These are phyloP conservation scores for Pulchroboletus neoregius DNA, from an alignment of 1,284 basidiomycete species.

Conservation along the genomic window DNA sequence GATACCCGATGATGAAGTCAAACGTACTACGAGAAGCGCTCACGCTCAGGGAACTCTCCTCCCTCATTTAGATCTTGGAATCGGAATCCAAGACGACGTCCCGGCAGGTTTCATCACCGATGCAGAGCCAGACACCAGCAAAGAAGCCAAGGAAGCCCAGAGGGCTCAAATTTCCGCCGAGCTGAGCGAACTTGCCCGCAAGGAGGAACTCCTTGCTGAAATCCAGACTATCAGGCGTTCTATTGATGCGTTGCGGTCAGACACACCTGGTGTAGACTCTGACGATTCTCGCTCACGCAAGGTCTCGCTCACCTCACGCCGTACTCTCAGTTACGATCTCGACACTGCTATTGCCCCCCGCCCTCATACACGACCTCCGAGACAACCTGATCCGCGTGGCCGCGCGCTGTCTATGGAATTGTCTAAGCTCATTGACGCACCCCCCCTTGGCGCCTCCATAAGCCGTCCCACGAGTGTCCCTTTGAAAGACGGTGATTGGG, in stretches of 20 bases:
- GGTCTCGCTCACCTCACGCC: slow-evolving; percentile 62
- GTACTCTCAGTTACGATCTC: slow-evolving; percentile 62
- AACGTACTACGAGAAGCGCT: slow-evolving; percentile 44
- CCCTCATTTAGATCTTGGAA: slow-evolving; percentile 69
- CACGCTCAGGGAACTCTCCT: slow-evolving; percentile 55
- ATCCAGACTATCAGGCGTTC: slow-evolving; percentile 75
- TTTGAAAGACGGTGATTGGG: slow-evolving; percentile 68
- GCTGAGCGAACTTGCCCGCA: slow-evolving; percentile 57
- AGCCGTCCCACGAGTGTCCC: slow-evolving; percentile 69
- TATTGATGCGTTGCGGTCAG: slow-evolving; percentile 67
- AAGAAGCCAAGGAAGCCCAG: slow-evolving; percentile 38
- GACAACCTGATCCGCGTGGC: slow-evolving; percentile 59
- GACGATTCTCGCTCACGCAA: slow-evolving; percentile 54
- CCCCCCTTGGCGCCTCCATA: slow-evolving; percentile 49
- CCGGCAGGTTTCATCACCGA: slow-evolving; percentile 61
- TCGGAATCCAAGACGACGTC: slow-evolving; percentile 67
- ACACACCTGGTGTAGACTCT: slow-evolving; percentile 57
- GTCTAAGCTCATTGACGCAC: slow-evolving; percentile 42
- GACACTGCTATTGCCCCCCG: slow-evolving; percentile 46
- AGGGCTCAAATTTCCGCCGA: slow-evolving; percentile 42
- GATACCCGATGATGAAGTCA: slow-evolving; percentile 53
- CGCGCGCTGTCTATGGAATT: slow-evolving; percentile 69
- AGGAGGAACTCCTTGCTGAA: slow-evolving; percentile 67
- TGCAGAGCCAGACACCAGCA: slow-evolving; percentile 21
- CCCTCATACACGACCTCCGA: slow-evolving; percentile 62